Percentiles rank a stretch among this genome's conserved stretches.
phyloP scores from a whole-genome alignment of 139 green algal genomes.

The Micromonas commoda region DNA sequence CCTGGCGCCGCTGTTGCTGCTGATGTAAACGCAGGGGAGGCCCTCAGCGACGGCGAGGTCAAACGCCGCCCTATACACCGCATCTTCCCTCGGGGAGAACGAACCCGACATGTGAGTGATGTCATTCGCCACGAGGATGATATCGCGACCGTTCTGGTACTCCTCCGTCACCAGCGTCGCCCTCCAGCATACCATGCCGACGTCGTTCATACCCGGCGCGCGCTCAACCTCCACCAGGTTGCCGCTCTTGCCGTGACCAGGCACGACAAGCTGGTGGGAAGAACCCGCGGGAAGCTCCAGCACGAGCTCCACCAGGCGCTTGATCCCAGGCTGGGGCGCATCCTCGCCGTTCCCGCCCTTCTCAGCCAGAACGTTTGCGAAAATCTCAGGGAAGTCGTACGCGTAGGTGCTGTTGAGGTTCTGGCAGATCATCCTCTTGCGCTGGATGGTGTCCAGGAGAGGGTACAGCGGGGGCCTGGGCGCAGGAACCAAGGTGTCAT shows the following conservation, averaged over 20 bases:
- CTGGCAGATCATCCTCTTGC: slow-evolving; percentile 29
- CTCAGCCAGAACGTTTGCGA: slow-evolving; percentile 20
- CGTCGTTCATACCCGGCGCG: slow-evolving; percentile 58
- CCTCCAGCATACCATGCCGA: slow-evolving; percentile 88
- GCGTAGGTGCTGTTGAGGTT: slow-evolving; percentile 29
- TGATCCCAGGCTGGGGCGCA: neutral
- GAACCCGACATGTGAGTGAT: slow-evolving; percentile 84
- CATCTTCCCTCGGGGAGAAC: slow-evolving; percentile 85
- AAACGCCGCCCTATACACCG: slow-evolving; percentile 74
- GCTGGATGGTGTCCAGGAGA: slow-evolving; percentile 25
- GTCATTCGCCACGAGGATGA: slow-evolving; percentile 93
- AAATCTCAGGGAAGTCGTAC: slow-evolving; percentile 31
- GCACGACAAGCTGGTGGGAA: neutral
- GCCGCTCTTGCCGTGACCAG: neutral
- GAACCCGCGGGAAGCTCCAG: slow-evolving; percentile 31
- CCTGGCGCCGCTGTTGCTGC: slow-evolving; percentile 84
- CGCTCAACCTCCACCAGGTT: slow-evolving; percentile 29
- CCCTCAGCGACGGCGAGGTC: slow-evolving; percentile 67
- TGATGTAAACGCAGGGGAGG: slow-evolving; percentile 90
- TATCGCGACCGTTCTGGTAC: slow-evolving; percentile 49
- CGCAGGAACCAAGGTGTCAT: neutral
- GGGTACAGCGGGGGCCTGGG: slow-evolving; percentile 1
- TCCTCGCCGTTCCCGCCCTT: slow-evolving; percentile 23
- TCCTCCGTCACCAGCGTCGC: slow-evolving; percentile 81
- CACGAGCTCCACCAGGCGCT: slow-evolving; percentile 53